These are phyloP conservation scores for Elymus sibiricus DNA, from an alignment of 176 grass and related monocot species.

Conservation along the genomic window DNA sequence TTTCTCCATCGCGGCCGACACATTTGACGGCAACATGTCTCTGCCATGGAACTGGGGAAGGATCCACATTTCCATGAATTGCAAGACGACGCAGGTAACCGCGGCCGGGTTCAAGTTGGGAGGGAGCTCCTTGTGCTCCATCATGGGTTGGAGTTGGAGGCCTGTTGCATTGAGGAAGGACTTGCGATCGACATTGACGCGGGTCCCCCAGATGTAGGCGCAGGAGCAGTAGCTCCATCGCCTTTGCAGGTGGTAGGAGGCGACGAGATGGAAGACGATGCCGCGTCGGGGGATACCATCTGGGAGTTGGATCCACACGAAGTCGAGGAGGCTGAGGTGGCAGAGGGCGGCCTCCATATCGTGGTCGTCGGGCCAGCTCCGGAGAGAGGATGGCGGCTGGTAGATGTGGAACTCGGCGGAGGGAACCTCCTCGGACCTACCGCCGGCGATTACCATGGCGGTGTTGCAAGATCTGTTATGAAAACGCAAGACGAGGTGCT, in stretches of 20 bases:
- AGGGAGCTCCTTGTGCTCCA: slow-evolving; percentile 7
- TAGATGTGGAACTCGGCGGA: neutral
- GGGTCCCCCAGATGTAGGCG: slow-evolving; percentile 50
- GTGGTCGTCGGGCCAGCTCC: neutral
- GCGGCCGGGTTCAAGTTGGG: slow-evolving; percentile 21
- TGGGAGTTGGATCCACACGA: slow-evolving; percentile 41
- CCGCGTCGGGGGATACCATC: slow-evolving; percentile 24
- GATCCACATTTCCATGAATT: slow-evolving; percentile 41
- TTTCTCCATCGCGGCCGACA: no score
- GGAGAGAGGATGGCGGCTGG: neutral
- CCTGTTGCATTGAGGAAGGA: slow-evolving; percentile 39
- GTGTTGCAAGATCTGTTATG: no score
- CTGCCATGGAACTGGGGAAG: slow-evolving; percentile 50
- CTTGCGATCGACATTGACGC: slow-evolving; percentile 39
- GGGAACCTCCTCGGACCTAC: neutral
- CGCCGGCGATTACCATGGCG: no score
- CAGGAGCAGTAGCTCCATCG: neutral
- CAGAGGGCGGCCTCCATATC: slow-evolving; percentile 40
- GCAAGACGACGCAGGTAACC: slow-evolving; percentile 17
- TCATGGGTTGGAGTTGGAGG: slow-evolving; percentile 47
- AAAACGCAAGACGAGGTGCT: no score
- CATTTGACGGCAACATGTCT: slow-evolving; percentile 56
- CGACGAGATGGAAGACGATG: slow-evolving; percentile 49
- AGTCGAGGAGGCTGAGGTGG: slow-evolving; percentile 58
- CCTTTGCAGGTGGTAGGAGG: slow-evolving; percentile 47